Evolutionary conservation across 805 yeast genomes (phyloP).

Genomic region (Barnettozyma botsteinii): DNA sequence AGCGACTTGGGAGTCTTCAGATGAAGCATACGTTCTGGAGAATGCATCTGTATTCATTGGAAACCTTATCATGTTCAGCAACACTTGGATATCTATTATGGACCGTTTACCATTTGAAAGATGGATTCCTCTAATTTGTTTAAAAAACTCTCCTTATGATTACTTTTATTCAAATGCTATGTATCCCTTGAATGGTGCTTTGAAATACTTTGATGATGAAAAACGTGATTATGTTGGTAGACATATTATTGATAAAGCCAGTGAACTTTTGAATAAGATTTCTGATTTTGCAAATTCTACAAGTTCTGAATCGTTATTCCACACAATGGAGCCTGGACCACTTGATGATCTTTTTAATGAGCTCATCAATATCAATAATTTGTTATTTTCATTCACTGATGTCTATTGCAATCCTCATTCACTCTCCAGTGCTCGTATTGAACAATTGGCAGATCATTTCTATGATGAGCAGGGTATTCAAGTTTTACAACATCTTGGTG

Average conservation of each 20-base stretch:
- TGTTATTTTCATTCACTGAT: conserved; percentile 48
- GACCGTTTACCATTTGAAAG: conserved; percentile 34
- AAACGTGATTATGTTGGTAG: conserved; percentile 42
- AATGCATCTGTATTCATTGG: conserved; percentile 42
- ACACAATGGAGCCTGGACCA: conserved; percentile 15
- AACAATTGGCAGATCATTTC: conserved; percentile 35
- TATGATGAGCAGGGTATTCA: conserved; percentile 36
- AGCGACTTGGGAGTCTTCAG: conserved; percentile 47
- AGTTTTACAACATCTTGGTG: conserved; percentile 37
- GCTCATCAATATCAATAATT: conserved; percentile 33
- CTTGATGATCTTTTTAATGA: conserved; percentile 24
- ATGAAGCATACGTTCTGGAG: conserved; percentile 41
- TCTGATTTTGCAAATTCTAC: conserved; percentile 23
- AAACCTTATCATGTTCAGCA: conserved; percentile 41
- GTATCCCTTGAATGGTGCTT: conserved; percentile 45
- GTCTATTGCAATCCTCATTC: conserved; percentile 50
- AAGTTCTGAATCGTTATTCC: conserved; percentile 24
- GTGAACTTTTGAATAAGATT: conserved; percentile 27
- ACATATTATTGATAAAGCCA: conserved; percentile 29
- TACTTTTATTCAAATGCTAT: conserved; percentile 49
- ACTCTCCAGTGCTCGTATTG: conserved; percentile 33
- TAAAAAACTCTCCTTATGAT: conserved; percentile 57
- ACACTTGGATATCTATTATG: conserved; percentile 22
- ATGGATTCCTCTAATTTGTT: conserved; percentile 43
- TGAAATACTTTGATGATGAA: conserved; percentile 53